Base-by-base conservation (phyloP, 2,329 filamentous ascomycete genomes). In the Harringtonia aguacate region DNA sequence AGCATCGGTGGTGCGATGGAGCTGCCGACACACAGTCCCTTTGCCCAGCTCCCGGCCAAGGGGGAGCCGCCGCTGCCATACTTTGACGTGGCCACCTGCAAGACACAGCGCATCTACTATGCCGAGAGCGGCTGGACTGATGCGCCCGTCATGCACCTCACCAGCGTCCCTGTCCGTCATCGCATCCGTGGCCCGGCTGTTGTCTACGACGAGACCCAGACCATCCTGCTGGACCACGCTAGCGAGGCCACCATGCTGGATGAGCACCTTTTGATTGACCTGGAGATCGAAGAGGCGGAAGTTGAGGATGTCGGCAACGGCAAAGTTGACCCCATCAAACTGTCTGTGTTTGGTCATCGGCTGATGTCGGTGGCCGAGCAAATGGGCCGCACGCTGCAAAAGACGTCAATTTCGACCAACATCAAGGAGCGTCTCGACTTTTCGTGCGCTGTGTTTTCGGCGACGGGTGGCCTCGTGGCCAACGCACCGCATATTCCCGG, bases 1-100 rank as follows among this genome's bases (percentile, higher is more conserved):
- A 87, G 87, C 14, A 94, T 95, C 49, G 89, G 86, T 37, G n/a
- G n/a, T n/a, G n/a, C n/a, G n/a, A n/a, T 94, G 88, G 69, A 90
- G 86, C 37, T 90, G 89, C 59, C 74, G 84, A 42, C 81, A 84
- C 37, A 87, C 48, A 83, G 86, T 66, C 90, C 84, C 1, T 84
- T 94, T 4, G 87, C 94, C 51, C 73, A 87, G 56, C 88, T 95
- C 57, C 68, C 95, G 15, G 82, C 80, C 53, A 74, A 78, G 8
- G 70, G 90, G 46, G 75, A 73, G 47, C 70, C 76, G 24, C 67
- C 75, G 1, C 66, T 71, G 4, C 17, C 24, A 3, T 13, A 12
- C 4, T 14, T 12, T 29, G 24, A 15, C 7, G 39, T n/a, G 6
- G 12, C 29, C 3, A n/a, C 24, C 12, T 21, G 24, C 39, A 86